phyloP scores from a whole-genome alignment of 2,329 filamentous ascomycete species.

The Camillea tinctor region DNA sequence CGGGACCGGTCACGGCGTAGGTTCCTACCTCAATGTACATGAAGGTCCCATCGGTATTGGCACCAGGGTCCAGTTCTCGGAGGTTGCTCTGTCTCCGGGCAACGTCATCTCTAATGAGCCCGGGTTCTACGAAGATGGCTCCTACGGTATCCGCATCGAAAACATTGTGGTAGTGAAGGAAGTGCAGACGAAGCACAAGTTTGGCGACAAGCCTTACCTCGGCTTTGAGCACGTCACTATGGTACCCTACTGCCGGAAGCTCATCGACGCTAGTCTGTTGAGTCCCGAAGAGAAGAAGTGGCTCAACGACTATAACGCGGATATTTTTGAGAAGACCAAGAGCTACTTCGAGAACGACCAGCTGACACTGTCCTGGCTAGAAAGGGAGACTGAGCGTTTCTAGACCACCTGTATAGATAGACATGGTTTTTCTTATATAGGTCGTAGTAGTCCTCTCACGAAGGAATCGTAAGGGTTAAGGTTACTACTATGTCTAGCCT shows the following conservation, averaged over 20 bases:
- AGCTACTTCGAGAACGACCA: constrained; percentile 72
- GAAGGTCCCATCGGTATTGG: constrained; percentile 97
- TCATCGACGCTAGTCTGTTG: constrained; percentile 75
- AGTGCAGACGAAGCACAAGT: constrained; percentile 80
- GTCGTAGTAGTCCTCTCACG: neutral
- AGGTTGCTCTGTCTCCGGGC: constrained; percentile 84
- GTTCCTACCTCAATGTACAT: constrained; percentile 94
- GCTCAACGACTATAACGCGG: constrained; percentile 81
- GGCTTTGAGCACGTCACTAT: constrained; percentile 97
- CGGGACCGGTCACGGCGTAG: constrained; percentile 93
- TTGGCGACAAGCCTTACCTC: constrained; percentile 90
- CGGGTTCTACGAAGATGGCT: constrained; percentile 94
- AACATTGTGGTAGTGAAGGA: constrained; percentile 92
- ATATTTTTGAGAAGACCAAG: constrained; percentile 80
- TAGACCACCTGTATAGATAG: constrained; percentile 21
- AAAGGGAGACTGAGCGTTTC: constrained; percentile 76
- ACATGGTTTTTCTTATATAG: neutral
- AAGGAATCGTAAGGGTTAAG: neutral
- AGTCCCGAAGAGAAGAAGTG: constrained; percentile 75
- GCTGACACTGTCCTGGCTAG: constrained; percentile 74
- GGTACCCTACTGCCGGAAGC: constrained; percentile 88
- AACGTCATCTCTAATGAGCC: constrained; percentile 97
- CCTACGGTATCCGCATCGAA: constrained; percentile 93
- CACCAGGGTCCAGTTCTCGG: constrained; percentile 84
- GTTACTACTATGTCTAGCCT: constrained; percentile 2